Base-by-base conservation (phyloP, 441 rosid species). In the Erysimum cheiri region DNA sequence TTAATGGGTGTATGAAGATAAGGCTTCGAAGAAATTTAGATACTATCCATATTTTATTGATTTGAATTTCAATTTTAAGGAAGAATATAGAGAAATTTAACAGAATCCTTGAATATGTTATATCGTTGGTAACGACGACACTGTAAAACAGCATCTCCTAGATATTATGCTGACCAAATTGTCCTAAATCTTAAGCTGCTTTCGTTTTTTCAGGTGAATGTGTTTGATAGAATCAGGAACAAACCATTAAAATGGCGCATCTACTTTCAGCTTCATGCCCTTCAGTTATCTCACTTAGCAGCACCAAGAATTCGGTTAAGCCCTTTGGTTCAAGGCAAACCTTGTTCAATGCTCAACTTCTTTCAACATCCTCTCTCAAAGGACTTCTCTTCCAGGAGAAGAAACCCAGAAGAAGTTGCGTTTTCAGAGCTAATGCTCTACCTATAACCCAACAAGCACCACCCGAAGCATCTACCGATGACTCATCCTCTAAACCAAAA, bases 221-320 rank as follows among this genome's bases (percentile, higher is more conserved):
- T 77, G 77, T 80, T 28, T 62, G 36, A 52, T 60, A n/a, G 52
- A 58, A 58, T 63, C 64, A 37, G 47, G 53, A 80, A 24, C 41
- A 54, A 54, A 39, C 66, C 71, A 33, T 47, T 48, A 64, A 14
- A 47, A 93, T 93, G 98, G 83, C 92, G 53, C 87, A 85, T 77
- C 68, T 87, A 67, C 82, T 88, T 43, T 84, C 97, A 15, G 76
- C 84, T 62, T 82, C 97, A 19, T 74, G 78, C 82, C 84, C 82
- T 48, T 74, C 82, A 50, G 78, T 78, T 60, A 54, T 88, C 65
- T 70, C 85, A 3, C 64, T 80, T 54, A 53, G 77, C 75, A 62
- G 66, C 72, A 62, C 8, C 74, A 75, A 47, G 56, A 62, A 14
- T 14, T 69, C 74, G 7, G 41, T 75, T 67, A 79, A 67, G 64